Evolutionary conservation across 2,329 filamentous ascomycete genomes (phyloP), one percentile per base, ranked within the genome.

Genomic region (Phialophora chinensis): DNA sequence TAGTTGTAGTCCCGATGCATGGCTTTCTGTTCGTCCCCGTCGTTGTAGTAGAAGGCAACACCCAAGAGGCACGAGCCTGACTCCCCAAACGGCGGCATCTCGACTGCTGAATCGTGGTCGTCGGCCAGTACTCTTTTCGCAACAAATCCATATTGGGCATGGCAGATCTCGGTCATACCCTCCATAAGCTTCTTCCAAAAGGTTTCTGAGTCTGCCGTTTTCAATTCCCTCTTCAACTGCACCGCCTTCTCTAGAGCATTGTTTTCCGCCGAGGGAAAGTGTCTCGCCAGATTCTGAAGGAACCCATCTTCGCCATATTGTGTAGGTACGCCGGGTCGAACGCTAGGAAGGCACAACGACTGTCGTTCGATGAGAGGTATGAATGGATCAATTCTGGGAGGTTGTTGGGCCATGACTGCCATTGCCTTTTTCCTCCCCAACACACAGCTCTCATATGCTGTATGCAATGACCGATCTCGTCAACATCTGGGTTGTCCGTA

Each of bases 141-240:
- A 49, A 91, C 86, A 72, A 91, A 91, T 27, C 84, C 85, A 78
- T 88, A 90, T 74, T 91, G 89, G 8, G 88, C 84, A 66, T 86
- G 85, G 65, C 85, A 82, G 42, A 91, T 85, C 55, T 81, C 80
- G 54, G 88, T 86, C 72, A 91, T 81, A 52, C 86, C 87, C 73
- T 89, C 85, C 78, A 90, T 86, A 64, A 90, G 78, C 25, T 84
- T 78, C 53, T 79, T 79, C 88, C 88, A 91, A 77, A 91, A 91
- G 58, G 84, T 81, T 66, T 88, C 84, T 1, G 81, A 83, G 59
- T 85, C 81, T 58, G 85, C 79, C 23, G 78, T 78, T 59, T 82
- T 81, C 20, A 91, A 77, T 20, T 78, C 77, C 59, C 79, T 76
- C 76, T 91, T 91, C 65, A 91, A 79, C 31, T 79, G 76, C 29